phyloP scores from a whole-genome alignment of 75 land plant species.

The Selaginella tamariscina region DNA sequence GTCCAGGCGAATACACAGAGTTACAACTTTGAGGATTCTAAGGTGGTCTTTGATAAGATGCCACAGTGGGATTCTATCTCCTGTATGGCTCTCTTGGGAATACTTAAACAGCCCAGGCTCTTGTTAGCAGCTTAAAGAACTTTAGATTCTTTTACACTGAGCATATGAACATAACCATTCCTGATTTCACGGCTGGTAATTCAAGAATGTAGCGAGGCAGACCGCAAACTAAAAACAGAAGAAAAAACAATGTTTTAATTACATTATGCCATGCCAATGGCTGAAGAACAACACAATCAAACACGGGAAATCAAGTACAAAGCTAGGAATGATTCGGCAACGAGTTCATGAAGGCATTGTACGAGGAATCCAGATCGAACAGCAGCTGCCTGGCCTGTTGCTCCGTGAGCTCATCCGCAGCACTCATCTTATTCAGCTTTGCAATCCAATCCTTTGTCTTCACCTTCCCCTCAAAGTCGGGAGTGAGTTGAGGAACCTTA shows the following conservation, averaged over 20 bases:
- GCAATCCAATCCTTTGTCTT: conserved; percentile 80
- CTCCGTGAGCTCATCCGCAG: conserved; percentile 82
- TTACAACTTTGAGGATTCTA: background rate
- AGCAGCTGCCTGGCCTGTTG: conserved; percentile 83
- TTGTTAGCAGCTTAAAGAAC: no score
- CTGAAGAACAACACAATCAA: no score
- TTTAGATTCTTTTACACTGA: no score
- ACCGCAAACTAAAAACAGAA: no score
- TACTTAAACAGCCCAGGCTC: no score
- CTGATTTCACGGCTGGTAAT: no score
- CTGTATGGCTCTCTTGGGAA: background rate
- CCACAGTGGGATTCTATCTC: background rate
- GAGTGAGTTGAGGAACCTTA: conserved; percentile 37
- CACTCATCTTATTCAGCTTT: conserved; percentile 77
- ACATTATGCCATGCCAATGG: no score
- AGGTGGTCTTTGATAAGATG: background rate
- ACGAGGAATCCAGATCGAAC: conserved; percentile 86
- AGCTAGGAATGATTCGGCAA: conserved; percentile 57
- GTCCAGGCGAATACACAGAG: background rate
- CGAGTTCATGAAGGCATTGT: conserved; percentile 92
- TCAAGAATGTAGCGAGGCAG: no score
- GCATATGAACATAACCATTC: no score
- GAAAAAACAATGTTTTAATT: no score
- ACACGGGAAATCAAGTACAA: no score
- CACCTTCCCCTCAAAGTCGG: conserved; percentile 72